phyloP scores from a whole-genome alignment of 2,329 filamentous ascomycete genomes.

The Mycosphaerella arachidis region DNA sequence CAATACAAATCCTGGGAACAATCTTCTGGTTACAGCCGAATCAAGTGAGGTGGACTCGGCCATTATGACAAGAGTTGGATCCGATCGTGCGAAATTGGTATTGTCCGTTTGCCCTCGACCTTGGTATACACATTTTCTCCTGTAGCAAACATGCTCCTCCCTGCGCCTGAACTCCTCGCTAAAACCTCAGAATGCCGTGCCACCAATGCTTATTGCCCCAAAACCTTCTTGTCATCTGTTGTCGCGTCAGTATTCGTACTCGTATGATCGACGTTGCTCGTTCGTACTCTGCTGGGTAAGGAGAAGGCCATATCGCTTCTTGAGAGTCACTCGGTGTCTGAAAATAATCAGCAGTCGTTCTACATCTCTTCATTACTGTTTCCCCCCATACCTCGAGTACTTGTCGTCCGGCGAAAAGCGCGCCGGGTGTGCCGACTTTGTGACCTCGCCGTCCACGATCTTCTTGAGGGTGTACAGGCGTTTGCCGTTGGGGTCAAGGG shows the following conservation, averaged over 20 bases:
- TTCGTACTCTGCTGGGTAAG: slow-evolving; percentile 62
- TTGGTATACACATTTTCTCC: background rate
- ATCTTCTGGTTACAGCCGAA: too few species aligned
- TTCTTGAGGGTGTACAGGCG: slow-evolving; percentile 96
- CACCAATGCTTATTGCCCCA: slow-evolving; percentile 36
- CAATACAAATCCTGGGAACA: too few species aligned
- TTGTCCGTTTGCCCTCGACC: background rate
- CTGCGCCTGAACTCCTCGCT: slow-evolving; percentile 26
- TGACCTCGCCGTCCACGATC: slow-evolving; percentile 73
- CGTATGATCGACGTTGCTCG: background rate
- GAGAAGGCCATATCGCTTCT: slow-evolving; percentile 86
- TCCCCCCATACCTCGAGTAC: slow-evolving; percentile 65
- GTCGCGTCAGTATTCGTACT: slow-evolving; percentile 4
- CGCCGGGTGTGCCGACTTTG: slow-evolving; percentile 92
- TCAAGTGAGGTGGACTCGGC: too few species aligned
- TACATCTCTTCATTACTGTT: background rate
- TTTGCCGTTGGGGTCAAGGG: slow-evolving; percentile 74
- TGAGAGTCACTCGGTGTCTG: slow-evolving; percentile 87
- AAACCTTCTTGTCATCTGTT: slow-evolving; percentile 42
- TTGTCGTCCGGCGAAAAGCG: slow-evolving; percentile 98
- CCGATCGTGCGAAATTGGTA: background rate
- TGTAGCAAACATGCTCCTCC: background rate
- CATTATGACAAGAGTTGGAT: too few species aligned
- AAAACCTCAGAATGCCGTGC: slow-evolving; percentile 14
- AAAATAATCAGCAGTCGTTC: background rate